These are phyloP conservation scores for Oryza meridionalis DNA, from an alignment of 176 grass and related monocot genomes.

Conservation along the genomic window DNA sequence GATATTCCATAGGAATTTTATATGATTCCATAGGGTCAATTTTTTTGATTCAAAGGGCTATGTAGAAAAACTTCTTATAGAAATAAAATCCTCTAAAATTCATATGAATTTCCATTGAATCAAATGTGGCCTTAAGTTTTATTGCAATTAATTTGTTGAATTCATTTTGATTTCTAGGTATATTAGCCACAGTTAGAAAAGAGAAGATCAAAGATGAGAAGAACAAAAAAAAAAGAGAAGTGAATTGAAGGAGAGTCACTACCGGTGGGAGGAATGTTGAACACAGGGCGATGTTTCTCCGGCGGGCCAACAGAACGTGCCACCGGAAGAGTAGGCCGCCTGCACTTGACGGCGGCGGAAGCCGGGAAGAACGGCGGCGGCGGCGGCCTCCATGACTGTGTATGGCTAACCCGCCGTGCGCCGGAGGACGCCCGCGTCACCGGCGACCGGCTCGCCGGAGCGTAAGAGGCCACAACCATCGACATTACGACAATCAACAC, in stretches of 20 bases:
- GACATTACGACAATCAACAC: neutral
- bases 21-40: too few species aligned
- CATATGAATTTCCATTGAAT: too few species aligned
- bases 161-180: too few species aligned
- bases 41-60: too few species aligned
- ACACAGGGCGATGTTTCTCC: constrained; percentile 36
- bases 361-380: neutral
- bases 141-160: neutral
- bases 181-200: neutral
- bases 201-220: neutral
- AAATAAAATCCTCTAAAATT: too few species aligned
- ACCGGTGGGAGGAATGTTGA: constrained; percentile 52
- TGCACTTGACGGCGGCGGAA: neutral
- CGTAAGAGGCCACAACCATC: constrained; percentile 20
- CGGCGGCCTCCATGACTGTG: neutral
- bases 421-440: neutral
- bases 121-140: neutral
- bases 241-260: neutral
- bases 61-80: too few species aligned
- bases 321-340: neutral
- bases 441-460: neutral
- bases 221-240: neutral
- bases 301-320: constrained; percentile 14
- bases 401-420: neutral
- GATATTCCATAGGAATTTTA: too few species aligned